A percentile compares a stretch with the other conserved stretches of the same genome.
phyloP scores from a whole-genome alignment of 352 stramenopile genomes.

The Globisporangium radiosum region DNA sequence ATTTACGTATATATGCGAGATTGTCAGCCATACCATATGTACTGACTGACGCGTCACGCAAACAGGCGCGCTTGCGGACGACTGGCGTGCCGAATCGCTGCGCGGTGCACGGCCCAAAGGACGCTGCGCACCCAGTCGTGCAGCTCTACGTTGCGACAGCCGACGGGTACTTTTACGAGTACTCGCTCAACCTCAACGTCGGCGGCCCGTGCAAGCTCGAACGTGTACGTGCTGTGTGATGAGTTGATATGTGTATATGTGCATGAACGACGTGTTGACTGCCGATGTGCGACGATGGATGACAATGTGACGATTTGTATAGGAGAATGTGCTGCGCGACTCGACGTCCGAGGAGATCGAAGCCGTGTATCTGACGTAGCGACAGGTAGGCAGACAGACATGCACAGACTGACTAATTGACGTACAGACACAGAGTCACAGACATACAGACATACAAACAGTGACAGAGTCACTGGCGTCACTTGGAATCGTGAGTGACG shows the following conservation, averaged over 20 bases:
- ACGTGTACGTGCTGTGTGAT: slow-evolving; percentile 27
- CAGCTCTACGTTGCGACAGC: slow-evolving; percentile 76
- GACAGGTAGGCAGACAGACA: too few relatives aligned
- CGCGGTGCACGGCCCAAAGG: slow-evolving; percentile 68
- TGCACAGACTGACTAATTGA: not conserved
- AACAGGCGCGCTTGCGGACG: slow-evolving; percentile 61
- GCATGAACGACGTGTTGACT: too few relatives aligned
- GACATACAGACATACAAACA: not conserved
- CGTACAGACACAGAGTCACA: not conserved
- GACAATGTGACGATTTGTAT: too few relatives aligned
- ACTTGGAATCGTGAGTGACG: too few relatives aligned
- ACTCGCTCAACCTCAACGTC: slow-evolving; percentile 62
- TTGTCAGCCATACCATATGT: too few relatives aligned
- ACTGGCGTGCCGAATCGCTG: slow-evolving; percentile 70
- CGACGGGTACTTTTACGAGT: slow-evolving; percentile 86
- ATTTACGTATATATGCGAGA: not conserved
- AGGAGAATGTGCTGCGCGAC: slow-evolving; percentile 84
- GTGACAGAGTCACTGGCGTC: too few relatives aligned
- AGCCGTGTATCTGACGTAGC: slow-evolving; percentile 74
- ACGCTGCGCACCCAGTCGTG: slow-evolving; percentile 37
- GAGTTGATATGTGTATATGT: not conserved
- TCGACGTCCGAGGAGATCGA: slow-evolving; percentile 81
- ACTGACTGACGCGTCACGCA: too few relatives aligned
- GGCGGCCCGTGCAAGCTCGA: slow-evolving; percentile 82
- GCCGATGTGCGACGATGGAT: too few relatives aligned